Evolutionary conservation across 768 basidiomycete genomes (phyloP), one percentile per base, ranked within the genome.

Genomic region (Auricularia sp.): DNA sequence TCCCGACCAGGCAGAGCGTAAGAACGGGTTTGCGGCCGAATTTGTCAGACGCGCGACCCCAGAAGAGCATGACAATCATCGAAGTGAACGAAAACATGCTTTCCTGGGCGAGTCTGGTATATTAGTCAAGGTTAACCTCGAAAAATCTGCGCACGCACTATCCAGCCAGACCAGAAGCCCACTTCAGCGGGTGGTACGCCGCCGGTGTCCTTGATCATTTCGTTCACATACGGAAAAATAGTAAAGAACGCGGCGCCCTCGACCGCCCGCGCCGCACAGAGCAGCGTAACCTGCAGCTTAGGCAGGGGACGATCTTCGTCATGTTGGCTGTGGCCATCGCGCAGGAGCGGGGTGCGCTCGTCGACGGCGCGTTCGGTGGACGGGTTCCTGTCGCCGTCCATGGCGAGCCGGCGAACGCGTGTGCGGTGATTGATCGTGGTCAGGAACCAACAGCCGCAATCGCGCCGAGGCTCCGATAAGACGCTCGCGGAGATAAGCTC

Each of bases 11-110:
- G 62, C 76, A 77, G 3, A 75, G 73, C 51, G 77, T 76, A 33
- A 82, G 71, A 10, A 82, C 80, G 1, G 75, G 73, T 21, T 80
- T 69, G 14, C 79, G 73, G 11, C 81, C 81, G 68, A 80, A 77
- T 68, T 77, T 75, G 54, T 78, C 76, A 34, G 80, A 80, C 21
- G 78, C 73, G 54, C 76, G 75, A 44, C 75, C 76, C 81, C 81
- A 82, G 0, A 80, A 71, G 6, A 82, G 67, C 56, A 59, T 59
- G 14, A 59, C 56, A 10, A 59, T 33, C 47, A 51, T 64, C 34
- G 54, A 39, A 2, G 64, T 64, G 4, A 64, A 29, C 14, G 54
- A 59, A 54, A 64, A 64, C 33, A 34, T 36, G 58, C 64, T 64
- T 64, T 68, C 67, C 64, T 64, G 56, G 24, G 29, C 29, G 29